Base-by-base conservation (phyloP, 371 early-diverging fungal species). In the Mortierella sp. region DNA sequence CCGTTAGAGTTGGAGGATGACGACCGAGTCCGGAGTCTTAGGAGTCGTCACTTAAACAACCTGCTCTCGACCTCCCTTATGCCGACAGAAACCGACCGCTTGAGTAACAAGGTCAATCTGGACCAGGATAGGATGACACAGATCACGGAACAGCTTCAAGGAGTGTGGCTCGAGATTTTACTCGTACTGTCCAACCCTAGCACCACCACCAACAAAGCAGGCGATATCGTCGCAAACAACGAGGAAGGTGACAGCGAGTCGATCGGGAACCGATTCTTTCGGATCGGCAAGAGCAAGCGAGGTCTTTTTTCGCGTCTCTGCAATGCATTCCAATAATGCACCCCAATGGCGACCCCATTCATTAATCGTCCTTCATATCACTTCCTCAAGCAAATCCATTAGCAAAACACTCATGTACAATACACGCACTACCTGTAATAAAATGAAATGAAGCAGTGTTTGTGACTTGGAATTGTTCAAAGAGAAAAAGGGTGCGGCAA, bases 41-140 rank as follows among this genome's bases (percentile, higher is more conserved):
- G 84, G 34, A 84, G 84, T 54, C 70, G 81, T 0, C 81, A 84
- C n/a, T 54, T 84, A 38, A 70, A 81, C 63, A 81, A 63, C 73
- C 74, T 81, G 19, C 74, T 84, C 50, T 75, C 81, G 19, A 78
- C 38, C 60, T 75, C 72, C 3, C 74, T 70, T 44, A 74, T 60
- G 3, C 63, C 73, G 0, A 42, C 54, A 44, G 76, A 79, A 52
- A 60, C 70, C 0, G 76, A 72, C n/a, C 60, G 31, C n/a, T 47
- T 84, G 34, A 73, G 31, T 26, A 45, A 28, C 28, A 81, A 78
- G 70, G 58, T 78, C 48, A 68, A 70, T 28, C 38, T 26, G 28
- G 84, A 84, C 24, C 84, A 84, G 71, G 81, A 84, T 3, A 75
- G 70, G 75, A 63, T 84, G 65, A 63, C 68, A 16, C 13, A 42